A percentile compares a stretch with the other conserved stretches of the same genome.
These are phyloP conservation scores for Cladosporium sp. DNA, from an alignment of 2,329 filamentous ascomycete species.

Conservation along the genomic window DNA sequence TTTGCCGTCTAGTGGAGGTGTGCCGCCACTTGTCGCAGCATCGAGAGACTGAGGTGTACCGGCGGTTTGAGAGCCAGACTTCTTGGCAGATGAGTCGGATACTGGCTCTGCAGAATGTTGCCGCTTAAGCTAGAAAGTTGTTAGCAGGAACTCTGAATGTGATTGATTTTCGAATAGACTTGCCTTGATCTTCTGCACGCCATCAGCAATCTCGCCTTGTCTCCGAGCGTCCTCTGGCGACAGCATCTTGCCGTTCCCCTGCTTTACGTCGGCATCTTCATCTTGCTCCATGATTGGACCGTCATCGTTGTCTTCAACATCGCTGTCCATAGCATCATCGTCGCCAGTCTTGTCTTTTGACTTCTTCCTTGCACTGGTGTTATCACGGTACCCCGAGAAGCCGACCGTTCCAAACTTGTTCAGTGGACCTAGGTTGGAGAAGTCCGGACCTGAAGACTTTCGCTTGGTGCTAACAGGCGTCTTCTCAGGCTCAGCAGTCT, in stretches of 20 bases:
- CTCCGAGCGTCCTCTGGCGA: constrained; percentile 68
- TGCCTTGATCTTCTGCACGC: constrained; percentile 78
- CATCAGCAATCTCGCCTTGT: constrained; percentile 72
- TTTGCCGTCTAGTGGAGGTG: constrained; percentile 27
- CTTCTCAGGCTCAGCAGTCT: constrained; percentile 57
- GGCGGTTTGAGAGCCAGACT: constrained; percentile 40
- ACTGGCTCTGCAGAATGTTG: constrained; percentile 71
- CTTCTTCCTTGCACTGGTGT: constrained; percentile 51
- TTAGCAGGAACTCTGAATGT: constrained; percentile 10
- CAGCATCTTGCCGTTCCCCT: constrained; percentile 52
- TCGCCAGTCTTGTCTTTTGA: constrained; percentile 52
- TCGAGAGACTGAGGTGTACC: constrained; percentile 36
- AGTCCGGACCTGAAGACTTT: constrained; percentile 78
- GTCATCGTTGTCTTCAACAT: constrained; percentile 63
- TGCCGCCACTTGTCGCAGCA: constrained; percentile 29
- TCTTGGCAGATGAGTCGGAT: constrained; percentile 38
- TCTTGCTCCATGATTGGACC: constrained; percentile 63
- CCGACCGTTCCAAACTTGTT: constrained; percentile 85
- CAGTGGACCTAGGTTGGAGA: constrained; percentile 76
- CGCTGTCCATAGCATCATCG: constrained; percentile 65
- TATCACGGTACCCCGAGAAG: constrained; percentile 73
- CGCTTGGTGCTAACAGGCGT: constrained; percentile 59
- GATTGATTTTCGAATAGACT: constrained; percentile 24
- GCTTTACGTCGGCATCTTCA: constrained; percentile 59
- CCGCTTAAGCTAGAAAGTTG: constrained; percentile 63